Evolutionary conservation across 1,284 basidiomycete genomes (phyloP).

Genomic region (Golubevia sp.): DNA sequence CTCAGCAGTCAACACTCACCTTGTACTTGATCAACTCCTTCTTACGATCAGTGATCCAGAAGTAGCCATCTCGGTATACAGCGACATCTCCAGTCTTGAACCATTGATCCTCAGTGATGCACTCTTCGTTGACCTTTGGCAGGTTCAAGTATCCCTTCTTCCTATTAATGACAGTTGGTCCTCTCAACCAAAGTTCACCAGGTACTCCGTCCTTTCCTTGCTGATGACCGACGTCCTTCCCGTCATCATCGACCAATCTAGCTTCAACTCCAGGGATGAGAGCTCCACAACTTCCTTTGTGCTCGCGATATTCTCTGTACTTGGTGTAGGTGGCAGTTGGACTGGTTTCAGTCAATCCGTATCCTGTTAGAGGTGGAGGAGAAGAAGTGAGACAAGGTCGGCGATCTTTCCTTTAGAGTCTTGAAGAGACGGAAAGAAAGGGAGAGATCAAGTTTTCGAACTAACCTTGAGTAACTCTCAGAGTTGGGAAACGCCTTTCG

Average conservation of each 20-base stretch:
- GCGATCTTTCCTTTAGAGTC: constrained; percentile 66
- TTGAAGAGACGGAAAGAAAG: constrained; percentile 62
- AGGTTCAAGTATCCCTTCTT: constrained; percentile 69
- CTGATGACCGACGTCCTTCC: constrained; percentile 52
- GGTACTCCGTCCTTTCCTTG: constrained; percentile 68
- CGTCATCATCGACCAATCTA: constrained; percentile 71
- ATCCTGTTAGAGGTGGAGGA: constrained; percentile 64
- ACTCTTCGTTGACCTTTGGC: constrained; percentile 69
- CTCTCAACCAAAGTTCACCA: constrained; percentile 81
- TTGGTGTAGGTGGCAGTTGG: constrained; percentile 64
- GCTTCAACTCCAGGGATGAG: constrained; percentile 79
- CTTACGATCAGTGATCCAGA: constrained; percentile 63
- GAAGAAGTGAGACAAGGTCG: constrained; percentile 3
- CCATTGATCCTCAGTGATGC: constrained; percentile 76
- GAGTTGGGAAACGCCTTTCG: constrained; percentile 64
- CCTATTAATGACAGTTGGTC: constrained; percentile 70
- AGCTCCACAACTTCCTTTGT: constrained; percentile 66
- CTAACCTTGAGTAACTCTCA: constrained; percentile 46
- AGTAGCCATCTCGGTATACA: constrained; percentile 39
- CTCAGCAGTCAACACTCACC: constrained; percentile 16
- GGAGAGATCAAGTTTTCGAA: background rate
- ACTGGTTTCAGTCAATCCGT: constrained; percentile 79
- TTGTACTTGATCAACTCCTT: constrained; percentile 58
- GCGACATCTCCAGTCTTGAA: constrained; percentile 78
- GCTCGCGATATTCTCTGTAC: constrained; percentile 20